Evolutionary conservation across 306 rosid species (phyloP), one percentile per base, ranked within the genome.

Genomic region (Chamaecrista fasciculata): DNA sequence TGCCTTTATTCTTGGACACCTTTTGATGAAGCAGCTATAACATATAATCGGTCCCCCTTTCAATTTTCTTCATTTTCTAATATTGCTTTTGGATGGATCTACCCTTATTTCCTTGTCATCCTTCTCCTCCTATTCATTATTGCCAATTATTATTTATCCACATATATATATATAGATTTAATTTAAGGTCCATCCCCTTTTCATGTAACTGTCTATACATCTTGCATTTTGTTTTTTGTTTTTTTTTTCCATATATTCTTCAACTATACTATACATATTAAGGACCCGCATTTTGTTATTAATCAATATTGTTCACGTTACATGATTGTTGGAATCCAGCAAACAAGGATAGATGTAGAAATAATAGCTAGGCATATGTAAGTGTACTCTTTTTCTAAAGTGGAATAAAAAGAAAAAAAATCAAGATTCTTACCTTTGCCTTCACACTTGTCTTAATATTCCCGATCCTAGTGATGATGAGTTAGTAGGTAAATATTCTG

Each of bases 121-220:
- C 77, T 56, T 40, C 14, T 64, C 59, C 12, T 60, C 74, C 28
- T 76, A 79, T 86, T 76, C 73, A 79, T 86, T 78, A 76, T 81
- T 79, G 82, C 59, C 81, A 83, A 78, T 81, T 78, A 74, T 86
- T 78, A 60, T 62, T 62, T 83, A 80, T 80, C 84, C 81, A 31
- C 76, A 72, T 16, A 76, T n/a, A n/a, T n/a, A n/a, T n/a, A n/a
- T n/a, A n/a, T n/a, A n/a, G n/a, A n/a, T n/a, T n/a, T n/a, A n/a
- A n/a, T n/a, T n/a, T 23, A 47, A 75, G 64, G 59, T 59, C 44
- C 43, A 59, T 72, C 53, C 60, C 69, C 60, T 73, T 69, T 25
- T 65, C 70, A 39, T 69, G 78, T 63, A 74, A 56, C 80, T 65
- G 48, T 75, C 69, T 46, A 6, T 43, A 60, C 66, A 52, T 76